Evolutionary conservation across 2,329 filamentous ascomycete genomes (phyloP), one percentile per base, ranked within the genome.

Genomic region (Colletotrichum somersetense): DNA sequence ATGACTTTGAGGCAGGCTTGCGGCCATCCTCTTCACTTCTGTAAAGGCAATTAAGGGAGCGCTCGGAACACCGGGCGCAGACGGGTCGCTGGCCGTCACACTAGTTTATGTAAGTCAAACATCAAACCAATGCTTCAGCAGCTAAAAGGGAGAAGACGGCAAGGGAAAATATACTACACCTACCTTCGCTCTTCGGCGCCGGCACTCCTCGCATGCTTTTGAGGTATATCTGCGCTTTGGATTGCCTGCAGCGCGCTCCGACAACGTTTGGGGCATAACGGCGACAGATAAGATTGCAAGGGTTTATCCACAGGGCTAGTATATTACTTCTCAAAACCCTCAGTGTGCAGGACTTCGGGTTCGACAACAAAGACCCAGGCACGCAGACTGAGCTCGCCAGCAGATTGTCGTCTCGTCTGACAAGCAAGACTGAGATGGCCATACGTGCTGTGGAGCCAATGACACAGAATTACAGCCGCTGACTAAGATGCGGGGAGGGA

Each of bases 121-220:
- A 55, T 58, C 11, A 53, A 20, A 42, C 23, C 8, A 14, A 23
- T 20, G 2, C 7, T 38, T 26, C 16, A 23, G 10, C 0, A n/a
- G 14, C 12, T 20, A 20, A 35, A 33, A 12, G 5, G 10, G 35
- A 38, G 30, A 26, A 30, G 18, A 53, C 14, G 20, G n/a, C 8
- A n/a, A 23, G 48, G 50, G 23, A 35, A 53, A 44, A 42, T 61
- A 63, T 23, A 65, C 42, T 58, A 16, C 46, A 64, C 62, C 44
- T 18, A 81, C 81, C 78, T 82, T 82, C 30, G 79, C 78, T 63
- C 80, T 75, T 40, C 81, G 78, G 26, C 80, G 78, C 6, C 81
- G 80, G 66, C 81, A 83, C 72, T 79, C 78, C 62, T 82, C 78
- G 56, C 81, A 83, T 4, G 81, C 81, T 46, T 78, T 78, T 4